Evolutionary conservation across 2,329 filamentous ascomycete genomes (phyloP).

Genomic region (Epichloe sp.): DNA sequence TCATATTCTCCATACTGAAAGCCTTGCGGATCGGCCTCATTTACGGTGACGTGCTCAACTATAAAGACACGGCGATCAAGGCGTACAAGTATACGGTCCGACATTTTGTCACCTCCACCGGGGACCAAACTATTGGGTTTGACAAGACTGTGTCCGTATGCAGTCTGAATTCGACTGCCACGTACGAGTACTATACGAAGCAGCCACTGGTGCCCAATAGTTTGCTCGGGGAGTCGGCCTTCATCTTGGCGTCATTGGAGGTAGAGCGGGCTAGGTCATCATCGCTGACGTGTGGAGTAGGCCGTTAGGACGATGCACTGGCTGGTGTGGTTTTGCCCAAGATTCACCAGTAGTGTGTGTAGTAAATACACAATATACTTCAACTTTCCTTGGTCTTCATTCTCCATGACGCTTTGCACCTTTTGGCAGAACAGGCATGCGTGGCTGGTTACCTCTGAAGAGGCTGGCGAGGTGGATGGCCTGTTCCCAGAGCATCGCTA

Average conservation of each 20-base stretch:
- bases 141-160: conserved; percentile 26
- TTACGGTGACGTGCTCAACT: conserved; percentile 6
- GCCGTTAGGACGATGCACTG: no score
- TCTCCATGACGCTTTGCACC: no score
- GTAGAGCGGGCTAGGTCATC: conserved; percentile 11
- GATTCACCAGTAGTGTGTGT: no score
- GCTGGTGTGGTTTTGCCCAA: no score
- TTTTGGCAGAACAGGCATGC: no score
- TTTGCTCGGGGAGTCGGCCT: conserved; percentile 24
- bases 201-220: conserved; percentile 24
- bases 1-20: conserved; percentile 27
- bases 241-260: conserved; percentile 25
- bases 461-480: no score
- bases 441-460: no score
- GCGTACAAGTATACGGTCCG: conserved; percentile 24
- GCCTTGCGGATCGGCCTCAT: conserved; percentile 5
- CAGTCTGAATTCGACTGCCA: conserved; percentile 28
- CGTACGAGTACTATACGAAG: conserved; percentile 25
- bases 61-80: conserved; percentile 10
- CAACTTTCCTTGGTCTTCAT: no score
- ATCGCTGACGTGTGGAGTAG: background rate
- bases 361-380: no score
- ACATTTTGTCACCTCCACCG: conserved; percentile 28
- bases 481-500: no score
- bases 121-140: conserved; percentile 29